Base-by-base conservation (phyloP, 176 grass and related monocot species). In the Bolboschoenus planiculmis region DNA sequence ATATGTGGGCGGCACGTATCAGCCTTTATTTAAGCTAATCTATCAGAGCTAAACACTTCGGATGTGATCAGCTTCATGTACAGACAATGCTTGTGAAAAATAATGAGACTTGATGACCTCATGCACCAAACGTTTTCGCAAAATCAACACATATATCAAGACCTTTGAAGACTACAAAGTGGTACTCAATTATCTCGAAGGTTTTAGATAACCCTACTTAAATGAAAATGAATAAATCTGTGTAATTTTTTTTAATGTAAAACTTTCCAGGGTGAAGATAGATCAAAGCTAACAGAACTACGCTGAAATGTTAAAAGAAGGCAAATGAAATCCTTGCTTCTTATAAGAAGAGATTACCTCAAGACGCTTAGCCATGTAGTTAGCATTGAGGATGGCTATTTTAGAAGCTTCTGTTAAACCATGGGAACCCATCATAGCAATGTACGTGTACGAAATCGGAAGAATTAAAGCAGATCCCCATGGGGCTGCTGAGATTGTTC, bases 401-500 rank as follows among this genome's bases (percentile, higher is more conserved):
- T 99, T 99, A 77, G 97, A 99, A 83, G 97, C 97, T 21, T 99
- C 93, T 62, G 93, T 99, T n/a, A 99, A 87, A 48, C 96, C 97
- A 63, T 86, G 82, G 50, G 91, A 95, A 43, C 97, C 97, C 97
- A 99, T 99, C 97, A 99, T 96, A 54, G 97, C 97, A 80, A 99
- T 99, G 80, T 99, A 99, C 80, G 97, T 89, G 56, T 96, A 99
- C 5, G 97, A 99, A 81, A 99, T 99, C 67, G 97, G 91, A 65
- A 99, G 82, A 93, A 99, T 99, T 54, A 99, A 90, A 59, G 97
- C 97, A 87, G 97, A 99, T 81, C 97, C 97, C 97, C 97, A 99
- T 78, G 97, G 97, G 73, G 97, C 97, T 83, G 93, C 93, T 50
- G 97, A 83, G 77, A 99, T 99, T 53, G 97, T 93, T 83, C 97